Evolutionary conservation across 257 asterid species (phyloP).

Genomic region (Nicotiana undulata): DNA sequence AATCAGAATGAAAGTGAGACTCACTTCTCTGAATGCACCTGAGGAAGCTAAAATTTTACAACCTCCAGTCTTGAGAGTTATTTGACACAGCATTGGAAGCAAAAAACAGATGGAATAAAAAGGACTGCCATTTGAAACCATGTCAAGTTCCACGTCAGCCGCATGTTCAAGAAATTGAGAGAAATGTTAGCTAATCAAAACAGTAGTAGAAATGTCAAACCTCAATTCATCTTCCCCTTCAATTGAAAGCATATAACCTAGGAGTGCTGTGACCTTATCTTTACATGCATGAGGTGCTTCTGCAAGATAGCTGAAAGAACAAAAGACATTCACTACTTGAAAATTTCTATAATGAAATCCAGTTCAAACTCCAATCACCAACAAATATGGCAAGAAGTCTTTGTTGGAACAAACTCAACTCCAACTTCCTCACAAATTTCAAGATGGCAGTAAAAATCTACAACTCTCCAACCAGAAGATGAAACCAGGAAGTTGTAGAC

Average conservation of each 20-base stretch:
- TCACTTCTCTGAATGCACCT: slow-evolving; percentile 57
- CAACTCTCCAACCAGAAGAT: neutral
- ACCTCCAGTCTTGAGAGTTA: slow-evolving; percentile 60
- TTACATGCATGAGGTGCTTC: slow-evolving; percentile 74
- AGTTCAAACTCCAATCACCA: neutral
- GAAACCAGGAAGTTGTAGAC: neutral
- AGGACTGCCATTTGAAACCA: slow-evolving; percentile 40
- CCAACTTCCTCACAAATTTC: neutral
- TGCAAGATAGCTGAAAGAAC: slow-evolving; percentile 73
- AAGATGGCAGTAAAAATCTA: neutral
- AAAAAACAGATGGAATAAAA: slow-evolving; percentile 58
- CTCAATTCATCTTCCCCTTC: slow-evolving; percentile 67
- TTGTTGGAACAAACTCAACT: neutral
- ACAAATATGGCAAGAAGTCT: neutral
- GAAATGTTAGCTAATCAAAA: slow-evolving; percentile 1
- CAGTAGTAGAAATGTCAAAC: slow-evolving; percentile 27
- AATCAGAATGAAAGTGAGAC: slow-evolving; percentile 6
- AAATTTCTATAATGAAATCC: neutral
- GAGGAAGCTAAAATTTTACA: slow-evolving; percentile 54
- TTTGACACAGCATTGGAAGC: slow-evolving; percentile 90
- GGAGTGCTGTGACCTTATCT: slow-evolving; percentile 63
- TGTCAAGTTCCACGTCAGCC: slow-evolving; percentile 15
- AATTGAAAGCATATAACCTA: slow-evolving; percentile 67
- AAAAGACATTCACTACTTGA: neutral
- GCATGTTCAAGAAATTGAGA: neutral